These are phyloP conservation scores for Ogataea methylovora DNA, from an alignment of 805 yeast species.

Conservation along the genomic window DNA sequence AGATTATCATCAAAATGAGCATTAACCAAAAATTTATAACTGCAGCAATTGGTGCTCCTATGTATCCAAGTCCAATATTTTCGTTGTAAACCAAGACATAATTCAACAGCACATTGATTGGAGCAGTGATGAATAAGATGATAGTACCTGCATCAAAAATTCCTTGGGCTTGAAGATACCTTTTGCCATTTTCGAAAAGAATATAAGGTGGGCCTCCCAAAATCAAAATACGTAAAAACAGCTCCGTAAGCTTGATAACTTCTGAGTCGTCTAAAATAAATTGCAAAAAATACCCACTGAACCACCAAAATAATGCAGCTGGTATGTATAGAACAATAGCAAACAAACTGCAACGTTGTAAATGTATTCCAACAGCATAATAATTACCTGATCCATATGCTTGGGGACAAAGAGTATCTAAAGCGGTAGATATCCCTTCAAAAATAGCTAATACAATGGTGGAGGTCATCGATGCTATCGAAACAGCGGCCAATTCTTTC, in stretches of 20 bases:
- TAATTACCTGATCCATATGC: slow-evolving; percentile 65
- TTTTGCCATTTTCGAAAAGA: slow-evolving; percentile 62
- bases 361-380: slow-evolving; percentile 58
- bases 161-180: slow-evolving; percentile 72
- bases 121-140: slow-evolving; percentile 61
- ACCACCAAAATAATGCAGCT: slow-evolving; percentile 56
- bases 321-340: slow-evolving; percentile 54
- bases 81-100: slow-evolving; percentile 58
- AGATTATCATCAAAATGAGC: slow-evolving; percentile 47
- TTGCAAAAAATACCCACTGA: slow-evolving; percentile 39
- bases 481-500: slow-evolving; percentile 67
- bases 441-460: slow-evolving; percentile 66
- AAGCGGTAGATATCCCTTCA: slow-evolving; percentile 69
- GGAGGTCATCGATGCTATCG: slow-evolving; percentile 73
- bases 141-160: slow-evolving; percentile 74
- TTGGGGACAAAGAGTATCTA: slow-evolving; percentile 76
- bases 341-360: slow-evolving; percentile 59
- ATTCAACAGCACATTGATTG: slow-evolving; percentile 59
- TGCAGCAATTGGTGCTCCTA: slow-evolving; percentile 73
- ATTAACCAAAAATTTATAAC: slow-evolving; percentile 65
- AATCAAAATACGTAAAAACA: slow-evolving; percentile 46
- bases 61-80: slow-evolving; percentile 53
- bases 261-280: slow-evolving; percentile 37
- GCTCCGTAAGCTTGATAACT: slow-evolving; percentile 45
- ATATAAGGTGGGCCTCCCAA: slow-evolving; percentile 73